Evolutionary conservation across 1,284 basidiomycete species (phyloP), one percentile per base, ranked within the genome.

Genomic region (Trametes hirsuta): DNA sequence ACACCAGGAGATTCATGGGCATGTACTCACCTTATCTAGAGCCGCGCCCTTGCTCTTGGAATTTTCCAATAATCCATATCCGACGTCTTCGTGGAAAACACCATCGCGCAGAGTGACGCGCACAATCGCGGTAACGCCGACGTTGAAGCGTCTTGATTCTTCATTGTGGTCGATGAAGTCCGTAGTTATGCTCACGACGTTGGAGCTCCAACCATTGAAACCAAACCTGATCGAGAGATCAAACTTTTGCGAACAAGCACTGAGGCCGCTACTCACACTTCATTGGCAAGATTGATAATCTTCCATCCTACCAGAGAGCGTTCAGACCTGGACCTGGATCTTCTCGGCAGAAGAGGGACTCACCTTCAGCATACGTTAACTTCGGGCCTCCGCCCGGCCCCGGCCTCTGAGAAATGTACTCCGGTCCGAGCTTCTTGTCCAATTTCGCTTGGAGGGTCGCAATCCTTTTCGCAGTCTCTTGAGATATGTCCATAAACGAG

Each of bases 131-230:
- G 91, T 92, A 22, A 95, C 88, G 0, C 94, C 94, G 42, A 94
- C 84, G 54, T 80, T 90, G 70, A 81, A 93, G 62, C 88, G 78
- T 58, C 77, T 80, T 10, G 84, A 81, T 61, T 93, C 86, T 63
- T 89, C 85, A 62, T 80, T 86, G 64, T 77, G 84, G 69, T 97
- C 94, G 59, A 87, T 71, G 65, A 84, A 91, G 70, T 91, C 89
- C 2, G 91, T 91, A 15, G 87, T 87, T 44, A 98, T 76, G 51
- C 77, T 90, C 56, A 93, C 84, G 50, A 98, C 83, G 55, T 79
- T 92, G 2, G 95, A 94, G 53, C 90, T 94, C 97, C 97, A 99
- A 10, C 97, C 97, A 65, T 98, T 96, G 79, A 95, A 98, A 1
- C 97, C 97, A 77, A 99, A 70, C 8, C 68, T 69, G 42, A 10